Percentiles rank a stretch among this genome's conserved stretches.
phyloP scores from a whole-genome alignment of 139 green algal genomes.

The Coelastrella sp. region DNA sequence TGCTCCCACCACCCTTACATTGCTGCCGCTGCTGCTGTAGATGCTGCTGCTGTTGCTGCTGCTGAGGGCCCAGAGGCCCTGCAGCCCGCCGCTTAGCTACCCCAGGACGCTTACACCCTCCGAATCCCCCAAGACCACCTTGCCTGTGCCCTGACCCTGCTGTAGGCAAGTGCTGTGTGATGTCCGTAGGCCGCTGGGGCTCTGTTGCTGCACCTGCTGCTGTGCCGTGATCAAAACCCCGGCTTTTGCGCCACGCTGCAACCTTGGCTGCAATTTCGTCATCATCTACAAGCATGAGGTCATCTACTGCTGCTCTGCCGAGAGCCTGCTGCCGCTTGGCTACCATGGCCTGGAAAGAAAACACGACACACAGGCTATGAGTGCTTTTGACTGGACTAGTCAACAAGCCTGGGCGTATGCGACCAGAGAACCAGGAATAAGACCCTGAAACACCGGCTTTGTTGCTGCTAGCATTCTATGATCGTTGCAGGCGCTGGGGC shows the following conservation, averaged over 20 bases:
- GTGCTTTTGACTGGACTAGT: too few species aligned
- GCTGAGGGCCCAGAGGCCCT: neutral
- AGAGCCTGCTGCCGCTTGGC: slow-evolving; percentile 48
- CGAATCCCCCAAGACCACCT: too few species aligned
- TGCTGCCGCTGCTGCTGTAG: too few species aligned
- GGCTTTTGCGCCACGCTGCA: slow-evolving; percentile 14
- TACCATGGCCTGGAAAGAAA: neutral
- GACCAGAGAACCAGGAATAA: too few species aligned
- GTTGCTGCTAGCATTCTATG: too few species aligned
- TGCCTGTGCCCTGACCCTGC: neutral
- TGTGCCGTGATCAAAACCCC: slow-evolving; percentile 4
- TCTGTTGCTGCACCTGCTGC: neutral
- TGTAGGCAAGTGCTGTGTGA: neutral
- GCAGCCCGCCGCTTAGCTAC: neutral
- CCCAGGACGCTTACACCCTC: neutral
- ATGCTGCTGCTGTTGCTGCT: too few species aligned
- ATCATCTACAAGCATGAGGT: slow-evolving; percentile 46
- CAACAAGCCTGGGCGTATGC: too few species aligned
- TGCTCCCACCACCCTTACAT: too few species aligned
- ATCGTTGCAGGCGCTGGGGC: too few species aligned
- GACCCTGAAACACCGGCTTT: too few species aligned
- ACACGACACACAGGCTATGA: too few species aligned
- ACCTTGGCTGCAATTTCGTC: slow-evolving; percentile 36
- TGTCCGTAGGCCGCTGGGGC: slow-evolving; percentile 6
- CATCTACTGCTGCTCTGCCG: slow-evolving; percentile 36